These are phyloP conservation scores for Ustilago tritici DNA, from an alignment of 1,284 basidiomycete species.

Conservation along the genomic window DNA sequence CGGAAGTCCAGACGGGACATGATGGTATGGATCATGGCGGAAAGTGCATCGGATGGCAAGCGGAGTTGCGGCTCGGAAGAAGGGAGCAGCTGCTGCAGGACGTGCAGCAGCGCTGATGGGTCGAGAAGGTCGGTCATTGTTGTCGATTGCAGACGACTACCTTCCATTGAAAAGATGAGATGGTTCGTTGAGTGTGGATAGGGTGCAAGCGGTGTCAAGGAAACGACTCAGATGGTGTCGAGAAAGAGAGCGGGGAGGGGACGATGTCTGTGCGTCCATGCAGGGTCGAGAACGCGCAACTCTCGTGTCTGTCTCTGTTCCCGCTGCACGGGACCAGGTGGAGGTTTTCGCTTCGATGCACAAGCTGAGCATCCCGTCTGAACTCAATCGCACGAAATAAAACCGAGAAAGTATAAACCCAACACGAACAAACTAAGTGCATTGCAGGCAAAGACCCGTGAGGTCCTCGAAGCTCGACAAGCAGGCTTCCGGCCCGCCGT, in stretches of 20 bases:
- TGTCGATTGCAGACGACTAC: background rate
- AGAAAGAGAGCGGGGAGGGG: background rate
- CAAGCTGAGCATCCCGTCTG: background rate
- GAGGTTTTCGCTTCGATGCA: background rate
- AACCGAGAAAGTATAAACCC: too few relatives aligned
- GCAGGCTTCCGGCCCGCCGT: too few relatives aligned
- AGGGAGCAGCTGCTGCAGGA: constrained; percentile 34
- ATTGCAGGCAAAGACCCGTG: too few relatives aligned
- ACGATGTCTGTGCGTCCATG: constrained; percentile 12
- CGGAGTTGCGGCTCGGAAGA: constrained; percentile 17
- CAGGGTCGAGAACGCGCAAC: constrained; percentile 4
- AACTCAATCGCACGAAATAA: too few relatives aligned
- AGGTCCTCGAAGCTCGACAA: too few relatives aligned
- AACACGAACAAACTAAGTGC: too few relatives aligned
- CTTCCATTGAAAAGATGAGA: background rate
- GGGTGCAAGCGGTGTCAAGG: background rate
- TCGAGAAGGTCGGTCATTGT: constrained; percentile 50
- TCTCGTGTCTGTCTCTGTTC: background rate
- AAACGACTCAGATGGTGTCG: constrained; percentile 3
- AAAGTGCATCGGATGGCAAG: constrained; percentile 54
- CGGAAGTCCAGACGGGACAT: constrained; percentile 59
- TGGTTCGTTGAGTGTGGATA: background rate
- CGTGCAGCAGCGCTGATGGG: constrained; percentile 54
- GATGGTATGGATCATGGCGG: constrained; percentile 56
- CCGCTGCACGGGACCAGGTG: constrained; percentile 4